Conservation (phyloP, 2,329 filamentous ascomycete genomes). For the Biscogniauxia marginata region DNA sequence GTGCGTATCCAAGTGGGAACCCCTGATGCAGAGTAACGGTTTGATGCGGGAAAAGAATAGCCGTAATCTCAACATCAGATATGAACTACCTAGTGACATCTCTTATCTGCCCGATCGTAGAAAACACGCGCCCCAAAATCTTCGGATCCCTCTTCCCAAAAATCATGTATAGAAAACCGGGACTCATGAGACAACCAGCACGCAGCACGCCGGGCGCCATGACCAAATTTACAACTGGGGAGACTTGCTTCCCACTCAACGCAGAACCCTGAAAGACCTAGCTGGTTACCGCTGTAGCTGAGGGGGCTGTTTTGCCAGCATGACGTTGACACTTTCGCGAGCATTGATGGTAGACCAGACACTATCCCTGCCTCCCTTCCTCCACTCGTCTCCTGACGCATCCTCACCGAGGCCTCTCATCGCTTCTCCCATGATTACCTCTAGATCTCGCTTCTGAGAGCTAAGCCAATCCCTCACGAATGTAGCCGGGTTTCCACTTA, state of each 20-base stretch:
- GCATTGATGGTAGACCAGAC: conserved; percentile 59
- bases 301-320: conserved; percentile 53
- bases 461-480: conserved; percentile 88
- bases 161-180: background rate
- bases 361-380: conserved; percentile 55
- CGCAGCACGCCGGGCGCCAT: conserved; percentile 14
- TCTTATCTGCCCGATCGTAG: background rate
- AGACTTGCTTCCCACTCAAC: background rate
- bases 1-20: too few relatives aligned
- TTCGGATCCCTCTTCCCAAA: background rate
- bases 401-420: conserved; percentile 60
- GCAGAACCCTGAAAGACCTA: background rate
- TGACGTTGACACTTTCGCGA: conserved; percentile 61
- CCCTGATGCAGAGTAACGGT: background rate
- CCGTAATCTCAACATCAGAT: too few relatives aligned
- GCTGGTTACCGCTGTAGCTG: conserved; percentile 17
- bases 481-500: conserved; percentile 77
- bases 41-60: background rate
- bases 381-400: conserved; percentile 65
- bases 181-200: conserved; percentile 6
- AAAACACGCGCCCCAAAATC: background rate
- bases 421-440: conserved; percentile 82
- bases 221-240: background rate
- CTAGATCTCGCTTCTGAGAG: conserved; percentile 86
- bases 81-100: too few relatives aligned